phyloP scores from a whole-genome alignment of 2,329 filamentous ascomycete species.

The Aureobasidium sp. region DNA sequence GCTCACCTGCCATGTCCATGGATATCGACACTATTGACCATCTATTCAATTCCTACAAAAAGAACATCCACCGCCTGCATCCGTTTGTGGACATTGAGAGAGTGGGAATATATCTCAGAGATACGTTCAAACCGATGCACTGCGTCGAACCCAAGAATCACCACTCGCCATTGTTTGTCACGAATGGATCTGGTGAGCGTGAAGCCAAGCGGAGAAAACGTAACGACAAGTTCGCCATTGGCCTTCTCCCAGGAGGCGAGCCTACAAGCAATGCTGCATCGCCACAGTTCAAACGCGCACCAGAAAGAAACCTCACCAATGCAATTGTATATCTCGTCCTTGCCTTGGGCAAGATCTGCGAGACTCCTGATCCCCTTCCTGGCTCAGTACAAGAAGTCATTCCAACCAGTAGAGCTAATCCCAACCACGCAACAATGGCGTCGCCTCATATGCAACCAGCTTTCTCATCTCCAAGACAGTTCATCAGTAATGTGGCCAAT shows the following conservation, averaged over 20 bases:
- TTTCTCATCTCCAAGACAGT: slow-evolving; percentile 34
- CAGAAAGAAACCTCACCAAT: slow-evolving; percentile 54
- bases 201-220: slow-evolving; percentile 15
- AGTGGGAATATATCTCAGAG: slow-evolving; percentile 34
- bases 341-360: slow-evolving; percentile 78
- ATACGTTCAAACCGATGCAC: slow-evolving; percentile 35
- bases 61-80: slow-evolving; percentile 56
- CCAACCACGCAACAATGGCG: slow-evolving; percentile 21
- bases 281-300: neutral
- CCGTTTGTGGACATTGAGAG: slow-evolving; percentile 52
- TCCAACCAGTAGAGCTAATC: slow-evolving; percentile 8
- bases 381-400: slow-evolving; percentile 48
- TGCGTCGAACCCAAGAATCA: neutral
- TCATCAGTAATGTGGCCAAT: slow-evolving; percentile 19
- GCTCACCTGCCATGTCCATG: slow-evolving; percentile 41
- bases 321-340: slow-evolving; percentile 77
- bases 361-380: slow-evolving; percentile 45
- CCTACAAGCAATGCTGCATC: neutral
- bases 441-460: slow-evolving; percentile 28
- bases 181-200: slow-evolving; percentile 12
- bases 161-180: slow-evolving; percentile 12
- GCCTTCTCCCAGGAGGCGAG: neutral
- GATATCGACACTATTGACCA: slow-evolving; percentile 43
- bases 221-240: neutral
- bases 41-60: slow-evolving; percentile 50